Evolutionary conservation across 805 yeast genomes (phyloP).

Genomic region (Yarrowia osloensis): DNA sequence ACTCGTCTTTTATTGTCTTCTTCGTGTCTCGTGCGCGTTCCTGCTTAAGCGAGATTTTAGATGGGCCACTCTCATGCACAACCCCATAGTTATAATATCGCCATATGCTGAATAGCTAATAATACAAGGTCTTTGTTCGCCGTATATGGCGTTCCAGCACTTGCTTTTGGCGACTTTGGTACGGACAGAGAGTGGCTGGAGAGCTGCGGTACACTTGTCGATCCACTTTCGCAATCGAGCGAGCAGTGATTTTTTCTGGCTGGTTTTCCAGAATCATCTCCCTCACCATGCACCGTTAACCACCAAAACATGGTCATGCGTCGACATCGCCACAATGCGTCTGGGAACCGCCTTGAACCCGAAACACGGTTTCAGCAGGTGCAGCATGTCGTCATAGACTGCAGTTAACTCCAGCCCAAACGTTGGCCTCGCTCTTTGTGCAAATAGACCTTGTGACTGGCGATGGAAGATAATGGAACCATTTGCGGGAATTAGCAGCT

Average conservation of each 20-base stretch:
- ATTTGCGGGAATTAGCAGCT: neutral
- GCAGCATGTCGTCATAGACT: constrained; percentile 1
- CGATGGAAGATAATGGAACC: neutral
- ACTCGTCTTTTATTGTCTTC: too few species aligned
- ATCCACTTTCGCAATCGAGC: too few species aligned
- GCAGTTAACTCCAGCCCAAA: neutral
- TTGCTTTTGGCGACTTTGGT: neutral
- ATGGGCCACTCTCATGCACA: neutral
- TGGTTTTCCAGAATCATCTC: too few species aligned
- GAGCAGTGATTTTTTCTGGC: too few species aligned
- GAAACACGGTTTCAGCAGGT: neutral
- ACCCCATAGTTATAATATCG: neutral
- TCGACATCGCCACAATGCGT: neutral
- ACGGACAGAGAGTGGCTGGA: too few species aligned
- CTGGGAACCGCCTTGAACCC: neutral
- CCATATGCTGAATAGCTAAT: neutral
- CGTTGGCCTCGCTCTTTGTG: neutral
- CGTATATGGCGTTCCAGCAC: neutral
- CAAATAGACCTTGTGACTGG: neutral
- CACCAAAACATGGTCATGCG: neutral
- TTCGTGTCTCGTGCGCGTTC: too few species aligned
- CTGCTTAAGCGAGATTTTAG: neutral
- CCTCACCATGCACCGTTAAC: neutral
- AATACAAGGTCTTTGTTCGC: neutral
- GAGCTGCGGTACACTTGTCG: too few species aligned